These are phyloP conservation scores for Microdochium bolleyi DNA, from an alignment of 2,329 filamentous ascomycete genomes.

Conservation along the genomic window DNA sequence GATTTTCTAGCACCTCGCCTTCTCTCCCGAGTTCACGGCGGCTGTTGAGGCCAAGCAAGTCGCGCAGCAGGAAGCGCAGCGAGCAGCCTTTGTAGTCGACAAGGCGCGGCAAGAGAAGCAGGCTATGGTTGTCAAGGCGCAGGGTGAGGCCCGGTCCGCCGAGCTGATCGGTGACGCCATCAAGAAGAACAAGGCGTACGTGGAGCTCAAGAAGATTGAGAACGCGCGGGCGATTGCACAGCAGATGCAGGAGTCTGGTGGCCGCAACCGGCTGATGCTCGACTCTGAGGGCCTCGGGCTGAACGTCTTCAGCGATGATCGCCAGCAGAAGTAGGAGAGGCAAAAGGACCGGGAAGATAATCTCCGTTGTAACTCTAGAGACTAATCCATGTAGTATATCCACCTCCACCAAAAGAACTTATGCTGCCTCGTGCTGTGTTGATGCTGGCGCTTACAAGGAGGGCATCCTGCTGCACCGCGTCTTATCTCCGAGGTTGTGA, in stretches of 20 bases:
- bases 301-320: conserved; percentile 59
- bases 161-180: conserved; percentile 98
- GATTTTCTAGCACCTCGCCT: conserved; percentile 52
- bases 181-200: conserved; percentile 97
- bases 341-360: conserved; percentile 10
- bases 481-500: no score
- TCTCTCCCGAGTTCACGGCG: conserved; percentile 67
- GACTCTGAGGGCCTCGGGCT: conserved; percentile 86
- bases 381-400: conserved; percentile 19
- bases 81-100: conserved; percentile 95
- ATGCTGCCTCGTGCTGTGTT: not conserved
- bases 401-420: conserved; percentile 3
- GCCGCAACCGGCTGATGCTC: conserved; percentile 89
- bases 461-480: no score
- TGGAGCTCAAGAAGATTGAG: conserved; percentile 97
- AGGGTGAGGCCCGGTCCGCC: conserved; percentile 97
- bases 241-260: conserved; percentile 76
- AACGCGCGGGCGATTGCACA: conserved; percentile 86
- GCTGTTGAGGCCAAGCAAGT: conserved; percentile 69
- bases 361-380: conserved; percentile 29
- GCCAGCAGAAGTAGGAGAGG: conserved; percentile 37
- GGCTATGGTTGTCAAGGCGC: conserved; percentile 94
- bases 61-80: conserved; percentile 86
- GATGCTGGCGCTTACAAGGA: no score
- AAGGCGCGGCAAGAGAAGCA: conserved; percentile 99